These are phyloP conservation scores for Agaricus sinodeliciosus DNA, from an alignment of 768 basidiomycete species.

Conservation along the genomic window DNA sequence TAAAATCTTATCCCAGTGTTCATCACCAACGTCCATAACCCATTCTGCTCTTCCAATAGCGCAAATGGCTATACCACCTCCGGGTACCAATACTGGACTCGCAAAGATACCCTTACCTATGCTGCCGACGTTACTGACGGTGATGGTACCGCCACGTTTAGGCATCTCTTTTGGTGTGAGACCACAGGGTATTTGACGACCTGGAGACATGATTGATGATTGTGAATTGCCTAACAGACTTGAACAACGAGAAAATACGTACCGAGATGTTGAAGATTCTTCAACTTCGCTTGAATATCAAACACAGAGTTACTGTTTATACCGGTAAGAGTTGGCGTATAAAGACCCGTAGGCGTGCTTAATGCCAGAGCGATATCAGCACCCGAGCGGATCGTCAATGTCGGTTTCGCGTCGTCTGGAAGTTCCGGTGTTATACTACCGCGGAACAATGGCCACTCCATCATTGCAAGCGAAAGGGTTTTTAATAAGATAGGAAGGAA, in stretches of 20 bases:
- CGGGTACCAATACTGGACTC: conserved; percentile 70
- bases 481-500: conserved; percentile 84
- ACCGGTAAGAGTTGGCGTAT: conserved; percentile 63
- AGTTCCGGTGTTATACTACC: conserved; percentile 54
- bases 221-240: too few species aligned
- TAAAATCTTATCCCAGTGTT: conserved; percentile 18
- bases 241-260: not conserved
- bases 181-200: conserved; percentile 58
- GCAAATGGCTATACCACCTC: conserved; percentile 81
- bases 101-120: conserved; percentile 70
- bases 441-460: conserved; percentile 80
- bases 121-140: conserved; percentile 77
- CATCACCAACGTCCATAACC: conserved; percentile 60
- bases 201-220: conserved; percentile 18
- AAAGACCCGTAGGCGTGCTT: conserved; percentile 76
- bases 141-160: conserved; percentile 69
- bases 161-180: conserved; percentile 68
- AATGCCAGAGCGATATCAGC: conserved; percentile 75
- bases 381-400: conserved; percentile 63
- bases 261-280: conserved; percentile 37
- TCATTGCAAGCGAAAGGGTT: conserved; percentile 72
- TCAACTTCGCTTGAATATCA: conserved; percentile 52
- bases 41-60: conserved; percentile 75
- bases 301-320: conserved; percentile 54
- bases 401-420: conserved; percentile 41